Base-by-base conservation (phyloP, 129 eudicot species). In the Chrysanthemum makinoi region DNA sequence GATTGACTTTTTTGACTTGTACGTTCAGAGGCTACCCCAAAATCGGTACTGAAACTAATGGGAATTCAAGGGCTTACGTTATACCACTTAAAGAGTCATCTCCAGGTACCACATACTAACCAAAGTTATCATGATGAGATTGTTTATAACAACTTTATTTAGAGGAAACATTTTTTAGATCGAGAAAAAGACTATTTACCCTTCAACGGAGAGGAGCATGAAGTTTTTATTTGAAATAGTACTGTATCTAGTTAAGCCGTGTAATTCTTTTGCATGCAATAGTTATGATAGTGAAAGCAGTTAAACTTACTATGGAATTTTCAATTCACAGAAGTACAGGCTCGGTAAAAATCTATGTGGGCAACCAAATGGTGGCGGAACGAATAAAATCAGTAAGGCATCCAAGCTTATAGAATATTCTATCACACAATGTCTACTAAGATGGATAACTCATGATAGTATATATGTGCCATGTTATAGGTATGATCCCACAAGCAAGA, bases 11-110 rank as follows among this genome's bases (percentile, higher is more conserved):
- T 56, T 13, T 59, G 28, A 33, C 19, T 62, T 68, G 35, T 73
- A 52, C 81, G 65, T 69, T 76, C 86, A 95, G 99, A 95, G 79
- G 99, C 99, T 62, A 95, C 99, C 60, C 99, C 99, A 30, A 95
- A 95, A 84, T 86, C 99, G 50, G 99, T 95, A 30, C 71, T 88
- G 83, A 95, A 88, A 80, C 86, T 90, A 17, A 95, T 95, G 99
- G 97, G 99, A 55, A 84, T 95, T 80, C 99, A 75, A 71, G 99
- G 97, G 63, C 91, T 95, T 57, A 95, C 97, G 6, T 83, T 95
- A 56, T 95, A 87, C 86, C 99, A 95, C 78, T 76, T 95, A 73
- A 95, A 95, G 84, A 90, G 97, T 75, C 99, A 95, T 75, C 97
- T 95, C 70, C 99, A 95, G 97, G 99, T 95, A 67, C 78, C 10